Conservation (phyloP, 2,329 filamentous ascomycete genomes). For the Erysiphe pulchra region DNA sequence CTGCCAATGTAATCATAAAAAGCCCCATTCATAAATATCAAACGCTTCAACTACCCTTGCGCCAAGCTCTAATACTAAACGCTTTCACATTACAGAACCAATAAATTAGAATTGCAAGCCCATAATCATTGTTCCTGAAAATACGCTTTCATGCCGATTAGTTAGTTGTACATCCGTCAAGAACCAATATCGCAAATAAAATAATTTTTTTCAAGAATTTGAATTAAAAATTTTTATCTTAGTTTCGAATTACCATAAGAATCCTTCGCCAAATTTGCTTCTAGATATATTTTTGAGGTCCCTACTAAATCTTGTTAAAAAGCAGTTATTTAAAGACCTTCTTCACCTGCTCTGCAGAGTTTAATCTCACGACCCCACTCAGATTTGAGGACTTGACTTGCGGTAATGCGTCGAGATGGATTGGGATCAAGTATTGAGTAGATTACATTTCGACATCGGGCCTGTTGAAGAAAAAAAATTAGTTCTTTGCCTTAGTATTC, state of each 20-base stretch:
- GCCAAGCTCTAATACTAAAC: not conserved
- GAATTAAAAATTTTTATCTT: not conserved
- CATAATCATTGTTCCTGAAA: not conserved
- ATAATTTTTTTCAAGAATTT: not conserved
- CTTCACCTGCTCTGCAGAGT: constrained; percentile 85
- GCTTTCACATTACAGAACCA: not conserved
- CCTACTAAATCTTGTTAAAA: not conserved
- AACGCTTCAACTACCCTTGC: not conserved
- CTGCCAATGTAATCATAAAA: too few relatives aligned
- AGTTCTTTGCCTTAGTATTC: constrained; percentile 1
- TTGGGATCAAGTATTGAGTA: constrained; percentile 97
- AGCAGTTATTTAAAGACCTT: constrained; percentile 43
- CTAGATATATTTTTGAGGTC: not conserved
- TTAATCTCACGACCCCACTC: constrained; percentile 95
- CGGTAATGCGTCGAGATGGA: constrained; percentile 72
- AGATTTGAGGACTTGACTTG: constrained; percentile 88
- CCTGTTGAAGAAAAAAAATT: constrained; percentile 25
- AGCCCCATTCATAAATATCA: too few relatives aligned
- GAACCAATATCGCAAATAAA: not conserved
- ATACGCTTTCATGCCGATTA: not conserved
- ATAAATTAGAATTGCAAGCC: not conserved
- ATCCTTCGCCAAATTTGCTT: not conserved
- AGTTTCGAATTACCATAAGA: not conserved
- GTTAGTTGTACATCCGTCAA: not conserved
- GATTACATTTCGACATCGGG: constrained; percentile 92